Evolutionary conservation across 192 early-diverging fungal species (phyloP).

Genomic region (Entrophospora sp.): DNA sequence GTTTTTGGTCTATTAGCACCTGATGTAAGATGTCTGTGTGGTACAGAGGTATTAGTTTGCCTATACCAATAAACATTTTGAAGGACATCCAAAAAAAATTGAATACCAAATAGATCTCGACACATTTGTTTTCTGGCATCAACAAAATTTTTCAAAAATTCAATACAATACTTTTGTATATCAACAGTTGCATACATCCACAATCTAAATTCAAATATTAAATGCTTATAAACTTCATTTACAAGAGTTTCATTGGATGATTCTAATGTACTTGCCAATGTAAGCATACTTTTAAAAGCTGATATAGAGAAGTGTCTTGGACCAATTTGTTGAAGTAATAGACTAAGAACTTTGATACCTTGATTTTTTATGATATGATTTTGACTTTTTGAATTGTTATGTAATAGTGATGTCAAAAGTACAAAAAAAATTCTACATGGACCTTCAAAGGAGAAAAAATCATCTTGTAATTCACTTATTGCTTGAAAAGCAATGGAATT

Average conservation of each 20-base stretch:
- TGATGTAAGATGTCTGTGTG: not conserved
- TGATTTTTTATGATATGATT: conserved; percentile 10
- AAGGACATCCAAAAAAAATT: conserved; percentile 11
- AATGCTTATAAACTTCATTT: not conserved
- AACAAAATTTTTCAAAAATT: conserved; percentile 15
- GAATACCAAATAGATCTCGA: conserved; percentile 12
- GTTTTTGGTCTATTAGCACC: conserved; percentile 16
- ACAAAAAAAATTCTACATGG: conserved; percentile 16
- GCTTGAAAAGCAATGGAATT: conserved; percentile 6
- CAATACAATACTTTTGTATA: conserved; percentile 21
- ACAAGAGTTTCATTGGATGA: not conserved
- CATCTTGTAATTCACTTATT: conserved; percentile 8
- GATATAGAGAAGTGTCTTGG: conserved; percentile 18
- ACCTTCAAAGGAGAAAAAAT: conserved; percentile 18
- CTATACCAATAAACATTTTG: conserved; percentile 19
- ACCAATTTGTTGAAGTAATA: conserved; percentile 14
- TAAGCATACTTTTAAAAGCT: conserved; percentile 18
- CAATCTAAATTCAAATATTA: conserved; percentile 18
- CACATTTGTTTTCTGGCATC: conserved; percentile 19
- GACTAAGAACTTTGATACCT: conserved; percentile 16
- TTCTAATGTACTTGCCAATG: not conserved
- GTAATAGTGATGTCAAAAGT: conserved; percentile 10
- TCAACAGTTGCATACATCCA: conserved; percentile 20
- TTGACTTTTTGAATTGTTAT: conserved; percentile 14
- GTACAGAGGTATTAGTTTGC: conserved; percentile 6